phyloP scores from a whole-genome alignment of 371 early-diverging fungal species.

The Fennellomyces sp. region DNA sequence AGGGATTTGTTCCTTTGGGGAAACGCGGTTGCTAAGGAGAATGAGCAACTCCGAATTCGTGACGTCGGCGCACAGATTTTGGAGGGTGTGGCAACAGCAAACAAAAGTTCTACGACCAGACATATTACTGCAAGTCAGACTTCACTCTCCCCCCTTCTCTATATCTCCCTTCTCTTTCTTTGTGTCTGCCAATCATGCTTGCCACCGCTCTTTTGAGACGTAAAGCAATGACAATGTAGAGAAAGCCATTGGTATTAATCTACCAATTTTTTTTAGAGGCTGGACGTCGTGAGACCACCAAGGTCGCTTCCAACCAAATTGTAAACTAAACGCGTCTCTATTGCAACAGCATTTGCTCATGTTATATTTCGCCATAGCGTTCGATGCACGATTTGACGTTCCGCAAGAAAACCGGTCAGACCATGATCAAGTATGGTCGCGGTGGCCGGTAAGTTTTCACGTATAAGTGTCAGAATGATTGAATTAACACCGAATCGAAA shows the following conservation, averaged over 20 bases:
- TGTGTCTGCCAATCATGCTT: constrained; percentile 17
- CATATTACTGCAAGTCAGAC: neutral
- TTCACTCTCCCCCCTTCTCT: constrained; percentile 2
- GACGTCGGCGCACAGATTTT: constrained; percentile 1
- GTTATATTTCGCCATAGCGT: constrained; percentile 43
- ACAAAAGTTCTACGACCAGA: constrained; percentile 3
- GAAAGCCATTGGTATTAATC: neutral
- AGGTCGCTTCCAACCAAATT: constrained; percentile 24
- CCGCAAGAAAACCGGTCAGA: constrained; percentile 70
- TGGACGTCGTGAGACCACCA: constrained; percentile 28
- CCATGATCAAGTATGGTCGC: constrained; percentile 66
- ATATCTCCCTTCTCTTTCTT: neutral
- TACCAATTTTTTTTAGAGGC: constrained; percentile 23
- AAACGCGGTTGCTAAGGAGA: too few relatives aligned
- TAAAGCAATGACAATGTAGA: neutral
- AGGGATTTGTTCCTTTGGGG: too few relatives aligned
- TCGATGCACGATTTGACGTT: constrained; percentile 69
- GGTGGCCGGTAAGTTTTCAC: constrained; percentile 76
- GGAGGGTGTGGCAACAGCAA: neutral
- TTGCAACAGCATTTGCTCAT: neutral
- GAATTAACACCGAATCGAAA: neutral
- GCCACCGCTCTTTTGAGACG: constrained; percentile 27
- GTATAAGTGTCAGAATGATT: too few relatives aligned
- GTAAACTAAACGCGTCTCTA: constrained; percentile 19
- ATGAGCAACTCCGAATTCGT: too few relatives aligned